Percentiles rank a stretch among this genome's conserved stretches.
These are phyloP conservation scores for Lasiodiplodia theobromae DNA, from an alignment of 2,329 filamentous ascomycete species.

Conservation along the genomic window DNA sequence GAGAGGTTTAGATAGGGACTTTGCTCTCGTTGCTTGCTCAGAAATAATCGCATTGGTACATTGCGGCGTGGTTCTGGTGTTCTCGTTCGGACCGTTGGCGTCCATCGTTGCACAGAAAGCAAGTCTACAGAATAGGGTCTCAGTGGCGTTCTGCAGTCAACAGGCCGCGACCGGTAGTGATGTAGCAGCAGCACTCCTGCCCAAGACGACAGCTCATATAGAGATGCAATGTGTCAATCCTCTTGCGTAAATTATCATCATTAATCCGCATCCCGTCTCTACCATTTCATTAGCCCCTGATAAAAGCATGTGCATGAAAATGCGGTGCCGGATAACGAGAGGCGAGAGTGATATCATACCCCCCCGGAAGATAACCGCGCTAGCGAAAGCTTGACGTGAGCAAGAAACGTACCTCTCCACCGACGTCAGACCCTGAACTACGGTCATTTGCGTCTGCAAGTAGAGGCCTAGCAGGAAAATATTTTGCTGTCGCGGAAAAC, in stretches of 20 bases:
- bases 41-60: conserved; percentile 65
- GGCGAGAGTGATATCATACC: conserved; percentile 19
- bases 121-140: neutral
- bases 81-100: conserved; percentile 60
- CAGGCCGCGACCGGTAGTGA: neutral
- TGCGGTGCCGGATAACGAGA: too few species aligned
- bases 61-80: conserved; percentile 59
- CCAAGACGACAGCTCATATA: neutral
- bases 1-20: conserved; percentile 46
- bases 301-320: neutral
- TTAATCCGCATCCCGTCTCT: neutral
- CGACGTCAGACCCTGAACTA: neutral
- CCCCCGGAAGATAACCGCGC: conserved; percentile 1
- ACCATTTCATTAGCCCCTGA: neutral
- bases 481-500: neutral
- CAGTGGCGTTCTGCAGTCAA: neutral
- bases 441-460: neutral
- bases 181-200: neutral
- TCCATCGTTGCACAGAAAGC: conserved; percentile 48
- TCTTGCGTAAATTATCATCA: conserved; percentile 18
- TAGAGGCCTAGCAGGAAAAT: too few species aligned
- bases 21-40: conserved; percentile 61
- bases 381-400: conserved; percentile 25
- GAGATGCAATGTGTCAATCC: neutral
- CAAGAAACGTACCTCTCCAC: neutral